Evolutionary conservation across 805 yeast genomes (phyloP).

Genomic region (Candida railenensis): DNA sequence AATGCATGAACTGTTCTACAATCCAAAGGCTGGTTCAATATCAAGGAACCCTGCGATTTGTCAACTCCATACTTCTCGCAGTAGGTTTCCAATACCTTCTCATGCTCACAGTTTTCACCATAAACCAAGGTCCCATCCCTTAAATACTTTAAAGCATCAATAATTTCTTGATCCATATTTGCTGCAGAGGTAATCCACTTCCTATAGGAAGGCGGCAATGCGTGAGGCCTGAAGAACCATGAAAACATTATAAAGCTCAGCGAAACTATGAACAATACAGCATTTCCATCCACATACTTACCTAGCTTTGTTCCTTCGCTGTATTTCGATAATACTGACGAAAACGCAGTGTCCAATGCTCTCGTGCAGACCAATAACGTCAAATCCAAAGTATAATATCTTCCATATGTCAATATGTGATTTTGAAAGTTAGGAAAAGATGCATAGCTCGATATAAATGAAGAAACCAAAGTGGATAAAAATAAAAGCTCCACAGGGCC

Average conservation of each 20-base stretch:
- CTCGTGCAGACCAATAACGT: conserved; percentile 23
- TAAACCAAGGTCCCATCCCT: conserved; percentile 24
- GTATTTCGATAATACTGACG: conserved; percentile 9
- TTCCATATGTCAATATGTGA: conserved; percentile 15
- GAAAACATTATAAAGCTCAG: conserved; percentile 22
- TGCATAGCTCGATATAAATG: conserved; percentile 19
- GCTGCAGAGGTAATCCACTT: conserved; percentile 43
- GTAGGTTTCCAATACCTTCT: conserved; percentile 20
- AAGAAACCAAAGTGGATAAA: conserved; percentile 24
- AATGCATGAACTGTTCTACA: conserved; percentile 44
- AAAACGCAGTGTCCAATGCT: conserved; percentile 20
- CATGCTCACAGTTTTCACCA: conserved; percentile 21
- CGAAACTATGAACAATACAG: conserved; percentile 16
- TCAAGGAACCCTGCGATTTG: conserved; percentile 23
- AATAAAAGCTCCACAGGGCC: conserved; percentile 9
- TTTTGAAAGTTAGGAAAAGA: conserved; percentile 21
- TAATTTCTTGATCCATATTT: conserved; percentile 33
- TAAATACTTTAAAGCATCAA: conserved; percentile 24
- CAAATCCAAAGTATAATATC: conserved; percentile 22
- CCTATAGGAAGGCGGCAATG: conserved; percentile 32
- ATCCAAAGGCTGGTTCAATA: conserved; percentile 28
- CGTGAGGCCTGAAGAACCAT: conserved; percentile 30
- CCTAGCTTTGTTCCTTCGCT: background rate
- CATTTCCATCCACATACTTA: conserved; percentile 14
- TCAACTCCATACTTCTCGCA: conserved; percentile 27